Evolutionary conservation across 148 eudicot genomes (phyloP), one percentile per base, ranked within the genome.

Genomic region (Spergularia bocconei): DNA sequence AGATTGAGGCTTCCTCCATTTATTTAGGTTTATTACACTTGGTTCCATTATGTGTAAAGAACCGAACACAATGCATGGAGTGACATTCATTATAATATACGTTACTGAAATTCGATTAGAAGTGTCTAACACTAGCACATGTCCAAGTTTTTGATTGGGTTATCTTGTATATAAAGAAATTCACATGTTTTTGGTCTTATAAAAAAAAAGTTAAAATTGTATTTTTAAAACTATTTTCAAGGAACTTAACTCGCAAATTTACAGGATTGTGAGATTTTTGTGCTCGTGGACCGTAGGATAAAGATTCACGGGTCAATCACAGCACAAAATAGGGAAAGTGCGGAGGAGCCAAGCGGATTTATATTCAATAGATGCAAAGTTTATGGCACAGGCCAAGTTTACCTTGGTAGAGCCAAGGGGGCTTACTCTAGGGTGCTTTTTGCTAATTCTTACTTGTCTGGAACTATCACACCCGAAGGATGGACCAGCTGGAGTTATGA

Each of bases 261-360:
- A 81, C 84, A 93, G 97, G 84, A 79, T 13, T 91, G 88, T 70
- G 96, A 91, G 85, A 62, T 94, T 16, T 94, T 94, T 67, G 98
- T 94, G 81, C 50, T 87, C 0, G 82, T 73, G 6, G 90, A 94
- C 51, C 65, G 81, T 52, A 87, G 93, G 79, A 15, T 63, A n/a
- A 76, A 84, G 68, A 84, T 94, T 5, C 84, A 78, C 25, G 98
- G 98, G 9, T 94, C 98, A 6, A 82, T 94, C 55, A 85, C 98
- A 76, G 98, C 97, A 19, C 91, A 91, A 0, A 69, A 81, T 16
- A 83, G 93, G 69, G 78, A 80, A 15, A 83, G 75, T 23, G 69
- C 70, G 13, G 63, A 76, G 0, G 97, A 91, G 33, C 82, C 76
- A 20, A 87, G 87, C 65, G 98, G 98, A 2, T 94, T 82, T 79